A percentile compares a stretch with the other conserved stretches of the same genome.
Conservation (phyloP, 2,329 filamentous ascomycete genomes). For the Trichoderma atroviride region DNA sequence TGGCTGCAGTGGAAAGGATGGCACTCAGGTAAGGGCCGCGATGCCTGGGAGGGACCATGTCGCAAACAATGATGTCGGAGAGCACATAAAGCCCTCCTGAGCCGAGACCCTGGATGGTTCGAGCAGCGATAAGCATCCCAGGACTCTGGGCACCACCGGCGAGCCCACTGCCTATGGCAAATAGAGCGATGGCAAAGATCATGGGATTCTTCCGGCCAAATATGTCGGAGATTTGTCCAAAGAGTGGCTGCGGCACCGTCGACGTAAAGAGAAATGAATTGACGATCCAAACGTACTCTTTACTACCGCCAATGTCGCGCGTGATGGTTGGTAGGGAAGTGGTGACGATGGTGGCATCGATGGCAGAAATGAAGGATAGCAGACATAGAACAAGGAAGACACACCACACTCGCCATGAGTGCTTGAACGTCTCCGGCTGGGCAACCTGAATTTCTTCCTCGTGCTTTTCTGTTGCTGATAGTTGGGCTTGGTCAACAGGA, state of each 20-base stretch:
- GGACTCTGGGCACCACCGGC: constrained; percentile 46
- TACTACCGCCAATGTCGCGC: not conserved
- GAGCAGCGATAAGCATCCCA: constrained; percentile 48
- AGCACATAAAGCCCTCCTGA: constrained; percentile 38
- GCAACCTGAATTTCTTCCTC: no score
- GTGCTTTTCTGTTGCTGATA: not conserved
- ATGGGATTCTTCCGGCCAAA: constrained; percentile 52
- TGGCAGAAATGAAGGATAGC: constrained; percentile 3
- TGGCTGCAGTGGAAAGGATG: constrained; percentile 37
- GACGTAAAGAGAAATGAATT: constrained; percentile 13
- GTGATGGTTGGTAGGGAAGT: constrained; percentile 8
- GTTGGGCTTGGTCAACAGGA: not conserved
- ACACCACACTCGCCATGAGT: constrained; percentile 13
- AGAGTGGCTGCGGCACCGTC: constrained; percentile 46
- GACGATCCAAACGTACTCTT: constrained; percentile 13
- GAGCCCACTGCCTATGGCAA: constrained; percentile 55
- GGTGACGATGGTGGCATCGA: constrained; percentile 12
- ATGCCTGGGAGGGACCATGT: constrained; percentile 53
- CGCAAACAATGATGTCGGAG: constrained; percentile 42
- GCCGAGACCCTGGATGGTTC: constrained; percentile 48
- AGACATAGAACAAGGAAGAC: constrained; percentile 14
- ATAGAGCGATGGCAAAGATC: constrained; percentile 48
- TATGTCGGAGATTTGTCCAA: constrained; percentile 55
- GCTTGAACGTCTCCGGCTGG: not conserved
- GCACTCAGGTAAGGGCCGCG: constrained; percentile 47